phyloP scores from a whole-genome alignment of 495 filamentous ascomycete species.

The Rhizodiscina lignyota region DNA sequence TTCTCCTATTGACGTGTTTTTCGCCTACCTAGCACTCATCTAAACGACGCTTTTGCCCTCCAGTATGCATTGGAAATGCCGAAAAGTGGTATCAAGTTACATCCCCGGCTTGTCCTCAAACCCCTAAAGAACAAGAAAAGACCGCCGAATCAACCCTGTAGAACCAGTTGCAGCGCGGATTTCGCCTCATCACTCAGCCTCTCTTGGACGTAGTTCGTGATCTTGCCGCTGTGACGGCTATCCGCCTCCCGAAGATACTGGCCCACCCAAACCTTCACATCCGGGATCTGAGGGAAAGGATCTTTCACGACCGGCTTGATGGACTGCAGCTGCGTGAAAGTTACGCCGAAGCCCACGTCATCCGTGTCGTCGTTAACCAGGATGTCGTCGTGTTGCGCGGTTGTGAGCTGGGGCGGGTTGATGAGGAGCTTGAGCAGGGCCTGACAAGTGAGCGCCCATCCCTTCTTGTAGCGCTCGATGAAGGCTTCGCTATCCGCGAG shows the following conservation, averaged over 20 bases:
- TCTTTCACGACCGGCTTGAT: slow-evolving; percentile 53
- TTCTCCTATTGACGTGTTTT: too few species aligned
- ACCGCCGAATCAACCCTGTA: too few species aligned
- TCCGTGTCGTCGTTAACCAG: slow-evolving; percentile 78
- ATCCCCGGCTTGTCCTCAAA: too few species aligned
- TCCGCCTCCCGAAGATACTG: slow-evolving; percentile 50
- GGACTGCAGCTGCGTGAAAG: slow-evolving; percentile 82
- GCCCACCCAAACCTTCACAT: slow-evolving; percentile 67
- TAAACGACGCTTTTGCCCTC: too few species aligned
- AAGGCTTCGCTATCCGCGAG: slow-evolving; percentile 70
- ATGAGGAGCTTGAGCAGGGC: slow-evolving; percentile 74
- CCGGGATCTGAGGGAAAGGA: slow-evolving; percentile 64
- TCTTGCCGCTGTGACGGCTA: slow-evolving; percentile 32
- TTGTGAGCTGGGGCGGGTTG: slow-evolving; percentile 60
- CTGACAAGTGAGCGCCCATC: slow-evolving; percentile 77
- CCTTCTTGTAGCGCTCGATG: slow-evolving; percentile 56
- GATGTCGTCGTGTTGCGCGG: slow-evolving; percentile 49
- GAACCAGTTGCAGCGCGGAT: slow-evolving; percentile 31
- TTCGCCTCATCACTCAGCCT: slow-evolving; percentile 39
- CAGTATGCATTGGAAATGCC: too few species aligned
- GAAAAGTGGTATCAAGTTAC: too few species aligned
- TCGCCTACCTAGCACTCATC: too few species aligned
- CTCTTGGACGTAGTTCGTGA: slow-evolving; percentile 40
- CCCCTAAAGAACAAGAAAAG: too few species aligned
- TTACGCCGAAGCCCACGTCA: slow-evolving; percentile 83